phyloP scores from a whole-genome alignment of 192 early-diverging fungal genomes.

The Entophlyctis helioformis region DNA sequence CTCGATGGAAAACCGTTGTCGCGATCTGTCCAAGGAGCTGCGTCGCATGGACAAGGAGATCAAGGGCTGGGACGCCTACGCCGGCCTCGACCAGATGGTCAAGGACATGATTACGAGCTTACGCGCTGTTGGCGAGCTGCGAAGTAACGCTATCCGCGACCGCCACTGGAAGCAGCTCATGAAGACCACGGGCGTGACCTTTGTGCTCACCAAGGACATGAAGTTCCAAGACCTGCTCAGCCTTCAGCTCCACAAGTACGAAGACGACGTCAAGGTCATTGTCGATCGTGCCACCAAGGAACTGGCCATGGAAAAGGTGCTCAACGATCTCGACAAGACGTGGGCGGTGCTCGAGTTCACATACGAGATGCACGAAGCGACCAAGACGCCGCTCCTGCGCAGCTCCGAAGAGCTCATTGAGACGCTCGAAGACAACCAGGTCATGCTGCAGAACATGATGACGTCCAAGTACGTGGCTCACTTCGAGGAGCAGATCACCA shows the following conservation, averaged over 20 bases:
- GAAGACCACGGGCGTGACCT: constrained; percentile 56
- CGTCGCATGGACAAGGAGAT: constrained; percentile 57
- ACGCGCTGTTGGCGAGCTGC: constrained; percentile 48
- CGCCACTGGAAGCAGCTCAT: constrained; percentile 60
- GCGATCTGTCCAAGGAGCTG: constrained; percentile 48
- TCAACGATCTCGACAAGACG: constrained; percentile 51
- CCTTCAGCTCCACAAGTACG: constrained; percentile 51
- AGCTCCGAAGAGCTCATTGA: constrained; percentile 55
- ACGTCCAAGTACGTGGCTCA: constrained; percentile 49
- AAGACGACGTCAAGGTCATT: constrained; percentile 56
- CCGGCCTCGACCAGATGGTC: constrained; percentile 49
- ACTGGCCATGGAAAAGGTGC: constrained; percentile 54
- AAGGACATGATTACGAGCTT: constrained; percentile 56
- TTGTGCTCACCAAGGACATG: constrained; percentile 53
- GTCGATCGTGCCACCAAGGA: constrained; percentile 56
- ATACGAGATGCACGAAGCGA: constrained; percentile 45
- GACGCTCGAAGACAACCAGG: constrained; percentile 56
- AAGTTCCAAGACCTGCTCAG: constrained; percentile 53
- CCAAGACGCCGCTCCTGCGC: constrained; percentile 31
- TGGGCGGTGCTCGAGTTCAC: constrained; percentile 54
- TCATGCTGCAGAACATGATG: constrained; percentile 62
- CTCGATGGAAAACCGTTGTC: constrained; percentile 43
- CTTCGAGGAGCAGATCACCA: constrained; percentile 51
- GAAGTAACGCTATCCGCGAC: constrained; percentile 52
- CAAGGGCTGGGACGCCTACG: constrained; percentile 55